Percentiles rank a stretch among this genome's conserved stretches.
Evolutionary conservation across 2,329 filamentous ascomycete genomes (phyloP).

Genomic region (Xylaria digitata): DNA sequence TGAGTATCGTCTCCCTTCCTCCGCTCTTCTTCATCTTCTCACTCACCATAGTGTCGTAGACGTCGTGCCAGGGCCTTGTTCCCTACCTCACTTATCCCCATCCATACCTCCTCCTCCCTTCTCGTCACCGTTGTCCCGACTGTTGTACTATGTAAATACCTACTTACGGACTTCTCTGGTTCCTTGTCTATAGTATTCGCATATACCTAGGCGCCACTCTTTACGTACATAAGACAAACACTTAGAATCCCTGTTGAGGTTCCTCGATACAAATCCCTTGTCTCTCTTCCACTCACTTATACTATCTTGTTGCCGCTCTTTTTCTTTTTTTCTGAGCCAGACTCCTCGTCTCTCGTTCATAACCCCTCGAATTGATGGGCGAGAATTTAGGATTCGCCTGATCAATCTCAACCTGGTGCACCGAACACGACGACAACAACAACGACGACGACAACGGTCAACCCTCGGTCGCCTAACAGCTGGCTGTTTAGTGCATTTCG

Average conservation of each 20-base stretch:
- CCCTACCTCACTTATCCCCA: conserved; percentile 16
- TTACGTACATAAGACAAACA: neutral
- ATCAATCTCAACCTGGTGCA: conserved; percentile 10
- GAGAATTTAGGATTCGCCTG: conserved; percentile 18
- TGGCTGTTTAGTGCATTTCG: conserved; percentile 43
- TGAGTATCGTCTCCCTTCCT: conserved; percentile 11
- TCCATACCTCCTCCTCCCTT: conserved; percentile 2
- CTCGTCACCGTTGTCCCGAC: conserved; percentile 10
- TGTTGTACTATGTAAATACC: conserved; percentile 30
- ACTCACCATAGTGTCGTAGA: conserved; percentile 20
- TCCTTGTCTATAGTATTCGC: conserved; percentile 23
- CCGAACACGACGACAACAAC: conserved; percentile 10
- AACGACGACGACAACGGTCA: conserved; percentile 9
- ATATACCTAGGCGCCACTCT: conserved; percentile 30
- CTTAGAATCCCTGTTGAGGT: conserved; percentile 23
- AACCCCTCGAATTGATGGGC: conserved; percentile 5
- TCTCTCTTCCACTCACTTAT: conserved; percentile 30
- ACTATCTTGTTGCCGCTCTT: conserved; percentile 7
- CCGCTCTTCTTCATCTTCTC: conserved; percentile 19
- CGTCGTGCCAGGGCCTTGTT: conserved; percentile 29
- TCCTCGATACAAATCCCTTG: conserved; percentile 29
- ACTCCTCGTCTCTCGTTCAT: neutral
- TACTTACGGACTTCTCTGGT: conserved; percentile 19
- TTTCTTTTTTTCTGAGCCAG: neutral
- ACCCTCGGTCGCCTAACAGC: conserved; percentile 37